A percentile compares a stretch with the other conserved stretches of the same genome.
phyloP scores from a whole-genome alignment of 345 rosid genomes.

The Alliaria petiolata region DNA sequence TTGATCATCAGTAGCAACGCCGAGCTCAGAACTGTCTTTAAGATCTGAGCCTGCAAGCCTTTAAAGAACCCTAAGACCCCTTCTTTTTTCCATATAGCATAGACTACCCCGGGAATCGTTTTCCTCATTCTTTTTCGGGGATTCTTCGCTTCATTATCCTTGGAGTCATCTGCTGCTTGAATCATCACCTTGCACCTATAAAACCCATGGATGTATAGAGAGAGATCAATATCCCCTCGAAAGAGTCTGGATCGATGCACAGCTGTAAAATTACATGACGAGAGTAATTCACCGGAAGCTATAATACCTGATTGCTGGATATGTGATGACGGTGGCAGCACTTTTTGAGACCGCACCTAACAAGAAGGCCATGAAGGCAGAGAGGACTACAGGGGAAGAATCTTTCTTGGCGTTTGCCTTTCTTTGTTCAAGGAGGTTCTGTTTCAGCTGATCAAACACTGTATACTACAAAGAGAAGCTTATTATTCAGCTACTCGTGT shows the following conservation, averaged over 20 bases:
- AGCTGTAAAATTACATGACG: too few relatives aligned
- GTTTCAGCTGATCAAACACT: conserved; percentile 92
- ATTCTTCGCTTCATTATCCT: conserved; percentile 39
- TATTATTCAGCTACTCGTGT: conserved; percentile 17
- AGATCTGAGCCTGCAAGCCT: conserved; percentile 85
- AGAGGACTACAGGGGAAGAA: conserved; percentile 56
- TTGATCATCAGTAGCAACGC: conserved; percentile 92
- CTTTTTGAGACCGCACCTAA: conserved; percentile 89
- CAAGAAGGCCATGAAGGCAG: conserved; percentile 80
- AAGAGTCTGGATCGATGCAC: background rate
- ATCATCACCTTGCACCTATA: conserved; percentile 85
- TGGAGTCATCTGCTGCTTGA: conserved; percentile 69
- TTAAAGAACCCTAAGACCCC: conserved; percentile 82
- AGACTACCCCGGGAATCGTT: conserved; percentile 50
- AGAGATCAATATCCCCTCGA: background rate
- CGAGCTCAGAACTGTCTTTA: conserved; percentile 93
- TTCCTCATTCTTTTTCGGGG: conserved; percentile 33
- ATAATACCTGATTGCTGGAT: conserved; percentile 86
- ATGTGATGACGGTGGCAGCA: conserved; percentile 72
- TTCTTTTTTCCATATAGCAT: conserved; percentile 70
- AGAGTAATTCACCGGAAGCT: background rate
- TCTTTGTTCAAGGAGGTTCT: conserved; percentile 44
- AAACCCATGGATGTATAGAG: conserved; percentile 5
- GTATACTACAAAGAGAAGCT: conserved; percentile 55
- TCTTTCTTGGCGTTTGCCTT: conserved; percentile 30